Conservation (phyloP, 192 early-diverging fungal species). For the Coemansia interrupta region DNA sequence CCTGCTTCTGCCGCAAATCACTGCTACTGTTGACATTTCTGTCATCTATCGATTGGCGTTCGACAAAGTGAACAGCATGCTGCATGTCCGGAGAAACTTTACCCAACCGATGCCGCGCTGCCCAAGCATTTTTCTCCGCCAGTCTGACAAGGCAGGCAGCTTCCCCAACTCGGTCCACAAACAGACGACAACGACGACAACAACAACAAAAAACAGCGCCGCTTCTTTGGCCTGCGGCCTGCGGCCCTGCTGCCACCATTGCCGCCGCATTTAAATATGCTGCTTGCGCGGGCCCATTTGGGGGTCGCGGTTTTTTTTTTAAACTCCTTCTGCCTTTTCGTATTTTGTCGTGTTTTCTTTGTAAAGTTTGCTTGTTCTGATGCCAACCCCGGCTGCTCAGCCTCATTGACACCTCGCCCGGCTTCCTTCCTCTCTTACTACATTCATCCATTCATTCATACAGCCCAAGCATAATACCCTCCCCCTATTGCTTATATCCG, state of each 20-base stretch:
- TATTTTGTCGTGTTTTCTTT: slow-evolving; percentile 1
- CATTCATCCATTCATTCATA: too few relatives aligned
- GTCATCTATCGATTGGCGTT: slow-evolving; percentile 2
- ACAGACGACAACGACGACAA: neutral
- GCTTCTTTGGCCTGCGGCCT: neutral
- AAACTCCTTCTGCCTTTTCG: slow-evolving; percentile 19
- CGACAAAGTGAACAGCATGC: slow-evolving; percentile 3
- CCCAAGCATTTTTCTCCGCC: neutral
- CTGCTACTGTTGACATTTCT: neutral
- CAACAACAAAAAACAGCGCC: slow-evolving; percentile 12
- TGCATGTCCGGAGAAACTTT: slow-evolving; percentile 6
- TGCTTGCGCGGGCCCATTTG: neutral
- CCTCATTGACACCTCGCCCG: slow-evolving; percentile 22
- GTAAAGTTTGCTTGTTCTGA: slow-evolving; percentile 8
- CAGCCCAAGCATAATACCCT: neutral
- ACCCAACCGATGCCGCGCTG: slow-evolving; percentile 6
- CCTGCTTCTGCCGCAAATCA: neutral
- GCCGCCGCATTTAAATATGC: slow-evolving; percentile 20
- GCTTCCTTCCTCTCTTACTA: slow-evolving; percentile 2
- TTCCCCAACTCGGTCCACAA: slow-evolving; percentile 3
- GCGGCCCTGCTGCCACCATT: neutral
- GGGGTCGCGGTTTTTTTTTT: slow-evolving; percentile 12
- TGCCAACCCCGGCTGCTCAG: slow-evolving; percentile 29
- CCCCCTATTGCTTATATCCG: slow-evolving; percentile 6
- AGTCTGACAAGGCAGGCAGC: neutral